Conservation (phyloP, 2,329 filamentous ascomycete species). For the Dactylella cylindrospora region DNA sequence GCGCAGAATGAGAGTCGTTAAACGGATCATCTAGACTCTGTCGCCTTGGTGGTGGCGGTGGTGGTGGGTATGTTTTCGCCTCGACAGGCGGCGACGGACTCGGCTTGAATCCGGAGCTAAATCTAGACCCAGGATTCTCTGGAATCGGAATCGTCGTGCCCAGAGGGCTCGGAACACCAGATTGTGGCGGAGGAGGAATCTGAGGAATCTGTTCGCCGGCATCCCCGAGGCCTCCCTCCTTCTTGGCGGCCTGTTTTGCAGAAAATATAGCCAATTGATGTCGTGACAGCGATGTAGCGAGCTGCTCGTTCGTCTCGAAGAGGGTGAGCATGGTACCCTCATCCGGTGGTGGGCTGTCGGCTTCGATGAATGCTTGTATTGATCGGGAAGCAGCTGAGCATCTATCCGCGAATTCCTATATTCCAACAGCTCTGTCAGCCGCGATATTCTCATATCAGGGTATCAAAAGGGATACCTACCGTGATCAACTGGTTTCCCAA, state of each 20-base stretch:
- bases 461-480: conserved; percentile 11
- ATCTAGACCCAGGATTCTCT: conserved; percentile 19
- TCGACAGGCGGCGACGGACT: conserved; percentile 27
- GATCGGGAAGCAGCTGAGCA: conserved; percentile 78
- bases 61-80: conserved; percentile 13
- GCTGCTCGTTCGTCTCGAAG: conserved; percentile 91
- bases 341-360: conserved; percentile 72
- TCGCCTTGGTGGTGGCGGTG: conserved; percentile 1
- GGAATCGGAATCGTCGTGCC: conserved; percentile 14
- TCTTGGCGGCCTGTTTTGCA: conserved; percentile 25
- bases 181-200: conserved; percentile 23
- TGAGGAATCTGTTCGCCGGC: conserved; percentile 27
- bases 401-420: conserved; percentile 76
- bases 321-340: conserved; percentile 91
- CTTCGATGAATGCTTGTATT: conserved; percentile 81
- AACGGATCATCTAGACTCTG: conserved; percentile 25
- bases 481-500: conserved; percentile 82
- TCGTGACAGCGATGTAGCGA: conserved; percentile 77
- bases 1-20: conserved; percentile 4
- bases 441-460: not conserved
- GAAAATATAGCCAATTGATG: conserved; percentile 72
- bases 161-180: conserved; percentile 5
- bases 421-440: not conserved
- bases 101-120: conserved; percentile 24
- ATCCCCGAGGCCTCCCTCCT: conserved; percentile 22